Conservation (phyloP, 371 early-diverging fungal genomes). For the Dichotomocladium elegans region DNA sequence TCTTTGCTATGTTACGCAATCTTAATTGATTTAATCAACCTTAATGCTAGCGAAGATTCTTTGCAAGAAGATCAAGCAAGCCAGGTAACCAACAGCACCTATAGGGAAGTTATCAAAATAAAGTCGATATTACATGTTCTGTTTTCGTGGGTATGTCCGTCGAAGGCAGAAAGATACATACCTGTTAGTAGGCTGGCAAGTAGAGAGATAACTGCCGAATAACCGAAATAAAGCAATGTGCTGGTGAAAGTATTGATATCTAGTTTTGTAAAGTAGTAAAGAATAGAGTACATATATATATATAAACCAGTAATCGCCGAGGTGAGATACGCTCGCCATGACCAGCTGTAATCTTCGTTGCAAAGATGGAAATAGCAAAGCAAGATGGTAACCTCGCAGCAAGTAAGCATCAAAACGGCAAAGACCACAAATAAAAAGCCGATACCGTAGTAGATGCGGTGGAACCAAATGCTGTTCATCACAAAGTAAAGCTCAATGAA, state of each 20-base stretch:
- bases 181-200: constrained; percentile 76
- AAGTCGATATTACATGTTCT: not conserved
- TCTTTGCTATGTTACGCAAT: too few species aligned
- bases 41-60: constrained; percentile 84
- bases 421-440: constrained; percentile 79
- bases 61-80: constrained; percentile 73
- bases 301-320: constrained; percentile 82
- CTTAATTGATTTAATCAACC: constrained; percentile 56
- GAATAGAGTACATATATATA: constrained; percentile 75
- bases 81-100: constrained; percentile 76
- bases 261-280: constrained; percentile 72
- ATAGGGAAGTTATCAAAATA: constrained; percentile 16
- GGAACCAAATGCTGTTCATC: constrained; percentile 84
- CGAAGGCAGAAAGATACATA: too few species aligned
- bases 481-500: constrained; percentile 86
- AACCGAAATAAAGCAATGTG: constrained; percentile 86
- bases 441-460: constrained; percentile 85
- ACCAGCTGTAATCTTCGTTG: constrained; percentile 91
- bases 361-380: constrained; percentile 86
- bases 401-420: constrained; percentile 72
- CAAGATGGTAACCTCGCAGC: constrained; percentile 76
- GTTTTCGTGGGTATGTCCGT: too few species aligned
- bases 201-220: constrained; percentile 68
- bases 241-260: constrained; percentile 68
- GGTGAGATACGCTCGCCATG: constrained; percentile 89